Base-by-base conservation (phyloP, 2,329 filamentous ascomycete species). In the Lachnellula hyalina region DNA sequence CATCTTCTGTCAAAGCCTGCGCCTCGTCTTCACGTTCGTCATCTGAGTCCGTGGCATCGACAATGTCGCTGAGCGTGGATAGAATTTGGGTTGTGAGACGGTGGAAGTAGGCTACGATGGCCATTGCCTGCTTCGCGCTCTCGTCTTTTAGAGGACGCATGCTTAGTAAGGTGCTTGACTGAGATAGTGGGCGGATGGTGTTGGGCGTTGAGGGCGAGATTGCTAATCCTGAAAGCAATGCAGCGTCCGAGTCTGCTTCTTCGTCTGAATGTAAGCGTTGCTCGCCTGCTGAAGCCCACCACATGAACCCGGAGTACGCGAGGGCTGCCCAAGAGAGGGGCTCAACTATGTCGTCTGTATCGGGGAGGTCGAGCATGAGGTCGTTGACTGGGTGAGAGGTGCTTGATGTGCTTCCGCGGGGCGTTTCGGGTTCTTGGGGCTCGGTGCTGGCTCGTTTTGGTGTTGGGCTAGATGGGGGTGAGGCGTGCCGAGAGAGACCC, bases 281-380 rank as follows among this genome's bases (percentile, higher is more conserved):
- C 71, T 94, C 89, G 55, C 89, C 89, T 0, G 89, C 88, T 15
- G 86, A 90, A 2, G 89, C 89, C 89, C 90, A 94, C 89, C 89
- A 94, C 81, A 93, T 90, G 74, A 93, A 92, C 23, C 87, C 85
- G 52, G 82, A 83, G 71, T 93, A 94, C 5, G 89, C 89, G 25
- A 93, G 79, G 1, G 86, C 84, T 0, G 86, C 78, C 89, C 85
- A 88, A 42, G 79, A 85, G 41, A 80, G 69, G 1, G 84, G 84
- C 65, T 88, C 84, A 28, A 85, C 75, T 44, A 86, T 75, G 52
- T 72, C 70, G 54, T 85, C 81, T 34, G 67, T 68, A 23, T 79
- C 73, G 7, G 74, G 74, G 36, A 81, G 76, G 47, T 78, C 76
- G 9, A 72, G 63, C 28, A 67, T 65, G 3, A 71, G 68, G 5